Evolutionary conservation across 306 rosid genomes (phyloP), one percentile per base, ranked within the genome.

Genomic region (Casuarina cunninghamiana): DNA sequence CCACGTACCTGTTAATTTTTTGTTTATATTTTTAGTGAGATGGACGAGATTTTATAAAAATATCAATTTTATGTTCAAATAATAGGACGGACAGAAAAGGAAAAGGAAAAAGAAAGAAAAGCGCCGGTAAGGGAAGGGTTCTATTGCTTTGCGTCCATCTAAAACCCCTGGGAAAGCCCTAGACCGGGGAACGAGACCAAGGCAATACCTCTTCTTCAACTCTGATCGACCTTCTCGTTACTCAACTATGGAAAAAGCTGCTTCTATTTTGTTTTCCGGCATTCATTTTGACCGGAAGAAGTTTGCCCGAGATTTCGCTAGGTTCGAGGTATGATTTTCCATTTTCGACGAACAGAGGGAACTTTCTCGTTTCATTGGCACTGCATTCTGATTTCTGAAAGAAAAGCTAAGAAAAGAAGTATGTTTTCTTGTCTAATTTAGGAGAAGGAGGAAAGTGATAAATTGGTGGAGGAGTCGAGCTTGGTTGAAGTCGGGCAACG

Each of bases 201-300:
- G 51, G 12, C 51, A 8, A 48, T 48, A 48, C 51, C 51, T 46
- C 50, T 48, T 48, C 13, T 10, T 10, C 13, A 79, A 15, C 26
- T 12, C 70, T 7, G 26, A 53, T 17, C 15, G 41, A 38, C 54
- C 26, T 70, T 71, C 15, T 54, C 53, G 46, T 73, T 55, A 43
- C 42, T 63, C 71, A 16, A 44, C 38, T 21, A 95, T 95, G 99
- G 84, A 82, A 6, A 89, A 82, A 71, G 89, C 80, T 75, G 37
- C 97, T 66, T 90, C 97, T 15, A 89, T 88, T 78, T 79, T 95
- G 87, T 95, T 95, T 83, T 50, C 93, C 69, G 97, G 99, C 71
- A 86, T 91, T 77, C 88, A 79, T 74, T 95, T 95, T 68, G 79
- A 95, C 70, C 80, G 88, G 77, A 95, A 84, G 81, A 89, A 83